A percentile compares a stretch with the other conserved stretches of the same genome.
These are phyloP conservation scores for Aspergillus hancockii DNA, from an alignment of 495 filamentous ascomycete species.

Conservation along the genomic window DNA sequence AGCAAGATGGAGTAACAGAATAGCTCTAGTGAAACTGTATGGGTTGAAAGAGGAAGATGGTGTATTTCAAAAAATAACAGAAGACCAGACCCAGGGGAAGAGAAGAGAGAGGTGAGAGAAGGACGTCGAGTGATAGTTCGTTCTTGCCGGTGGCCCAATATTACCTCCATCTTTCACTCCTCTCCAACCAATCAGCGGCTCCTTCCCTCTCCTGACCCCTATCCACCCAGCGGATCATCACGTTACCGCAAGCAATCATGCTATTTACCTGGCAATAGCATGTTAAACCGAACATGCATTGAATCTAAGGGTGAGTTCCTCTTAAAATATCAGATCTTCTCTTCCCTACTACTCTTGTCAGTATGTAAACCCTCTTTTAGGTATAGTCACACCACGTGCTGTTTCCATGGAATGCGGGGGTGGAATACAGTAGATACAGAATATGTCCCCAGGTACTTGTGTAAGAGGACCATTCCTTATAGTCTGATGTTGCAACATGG, in stretches of 20 bases:
- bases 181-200: constrained; percentile 11
- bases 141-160: constrained; percentile 14
- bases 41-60: not conserved
- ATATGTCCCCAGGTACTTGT: too few relatives aligned
- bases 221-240: not conserved
- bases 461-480: constrained; percentile 7
- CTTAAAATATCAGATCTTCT: too few relatives aligned
- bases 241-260: not conserved
- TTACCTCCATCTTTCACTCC: not conserved
- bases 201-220: constrained; percentile 11
- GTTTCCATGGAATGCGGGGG: constrained; percentile 15
- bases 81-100: not conserved
- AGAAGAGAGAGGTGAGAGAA: not conserved
- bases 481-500: too few relatives aligned
- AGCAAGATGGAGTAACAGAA: not conserved
- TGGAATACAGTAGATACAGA: too few relatives aligned
- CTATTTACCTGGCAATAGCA: too few relatives aligned
- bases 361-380: too few relatives aligned
- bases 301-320: too few relatives aligned
- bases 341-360: too few relatives aligned
- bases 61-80: not conserved
- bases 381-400: constrained; percentile 9
- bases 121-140: constrained; percentile 4
- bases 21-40: not conserved
- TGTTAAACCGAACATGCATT: too few relatives aligned